These are phyloP conservation scores for Tolypocladium tundrense DNA, from an alignment of 2,329 filamentous ascomycete species.

Conservation along the genomic window DNA sequence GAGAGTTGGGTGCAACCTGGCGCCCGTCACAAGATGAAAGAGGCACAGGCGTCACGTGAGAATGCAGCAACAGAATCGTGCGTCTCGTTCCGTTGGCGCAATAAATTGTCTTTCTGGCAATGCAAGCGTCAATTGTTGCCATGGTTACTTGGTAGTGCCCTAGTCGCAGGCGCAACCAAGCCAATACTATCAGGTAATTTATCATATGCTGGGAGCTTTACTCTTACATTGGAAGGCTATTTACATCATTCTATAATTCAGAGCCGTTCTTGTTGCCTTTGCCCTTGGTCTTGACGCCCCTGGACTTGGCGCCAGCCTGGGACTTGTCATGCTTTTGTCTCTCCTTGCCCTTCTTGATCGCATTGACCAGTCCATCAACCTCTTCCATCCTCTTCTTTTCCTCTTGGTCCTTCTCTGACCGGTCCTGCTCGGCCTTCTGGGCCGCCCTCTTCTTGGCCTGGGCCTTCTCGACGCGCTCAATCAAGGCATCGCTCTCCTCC, in stretches of 20 bases:
- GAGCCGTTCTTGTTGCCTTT: not conserved
- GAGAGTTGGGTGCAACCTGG: too few species aligned
- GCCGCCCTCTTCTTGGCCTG: slow-evolving; percentile 47
- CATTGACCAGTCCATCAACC: slow-evolving; percentile 26
- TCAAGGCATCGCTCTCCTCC: slow-evolving; percentile 77
- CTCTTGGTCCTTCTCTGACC: slow-evolving; percentile 21
- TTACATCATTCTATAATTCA: not conserved
- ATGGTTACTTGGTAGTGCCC: too few species aligned
- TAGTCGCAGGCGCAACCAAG: too few species aligned
- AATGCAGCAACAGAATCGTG: not conserved
- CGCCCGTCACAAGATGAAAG: not conserved
- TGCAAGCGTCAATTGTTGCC: too few species aligned
- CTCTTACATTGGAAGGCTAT: not conserved
- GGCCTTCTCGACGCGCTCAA: slow-evolving; percentile 73
- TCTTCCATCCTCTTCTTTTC: slow-evolving; percentile 21
- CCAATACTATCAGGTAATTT: too few species aligned
- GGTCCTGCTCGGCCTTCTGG: slow-evolving; percentile 27
- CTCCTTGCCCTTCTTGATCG: slow-evolving; percentile 33
- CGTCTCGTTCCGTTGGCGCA: too few species aligned
- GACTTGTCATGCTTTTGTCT: slow-evolving; percentile 13
- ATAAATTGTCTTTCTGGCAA: too few species aligned
- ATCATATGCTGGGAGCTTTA: too few species aligned
- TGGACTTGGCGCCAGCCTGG: not conserved
- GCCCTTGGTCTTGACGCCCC: not conserved
- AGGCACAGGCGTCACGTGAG: not conserved